These are phyloP conservation scores for Penicillium verhagenii DNA, from an alignment of 495 filamentous ascomycete species.

Conservation along the genomic window DNA sequence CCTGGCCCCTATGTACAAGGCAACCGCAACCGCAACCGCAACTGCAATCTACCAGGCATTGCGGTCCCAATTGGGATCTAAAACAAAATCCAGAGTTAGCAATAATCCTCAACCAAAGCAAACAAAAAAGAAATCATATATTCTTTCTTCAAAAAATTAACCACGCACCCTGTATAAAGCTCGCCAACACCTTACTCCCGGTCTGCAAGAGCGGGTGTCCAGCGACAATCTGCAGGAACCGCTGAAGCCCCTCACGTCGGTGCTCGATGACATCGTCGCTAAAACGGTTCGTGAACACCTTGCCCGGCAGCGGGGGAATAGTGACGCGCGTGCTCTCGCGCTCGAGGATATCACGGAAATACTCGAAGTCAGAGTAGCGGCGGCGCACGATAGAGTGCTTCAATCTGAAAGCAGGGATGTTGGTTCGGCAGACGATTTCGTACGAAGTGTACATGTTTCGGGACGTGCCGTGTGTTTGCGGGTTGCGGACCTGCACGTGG, in stretches of 20 bases:
- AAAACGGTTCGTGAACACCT: slow-evolving; percentile 98
- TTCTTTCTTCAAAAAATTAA: too few species aligned
- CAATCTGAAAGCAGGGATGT: slow-evolving; percentile 98
- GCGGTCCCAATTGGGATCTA: slow-evolving; percentile 40
- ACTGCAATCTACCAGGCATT: slow-evolving; percentile 37
- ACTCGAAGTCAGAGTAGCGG: slow-evolving; percentile 96
- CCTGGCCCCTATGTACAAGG: not conserved
- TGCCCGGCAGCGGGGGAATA: slow-evolving; percentile 92
- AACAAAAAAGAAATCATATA: slow-evolving; percentile 40
- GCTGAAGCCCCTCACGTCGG: slow-evolving; percentile 83
- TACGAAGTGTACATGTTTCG: slow-evolving; percentile 98
- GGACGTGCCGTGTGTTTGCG: slow-evolving; percentile 91
- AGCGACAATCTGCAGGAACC: slow-evolving; percentile 96
- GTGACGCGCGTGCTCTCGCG: slow-evolving; percentile 91
- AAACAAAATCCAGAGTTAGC: slow-evolving; percentile 4
- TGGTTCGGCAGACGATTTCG: slow-evolving; percentile 94
- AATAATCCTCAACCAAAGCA: not conserved
- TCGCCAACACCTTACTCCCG: slow-evolving; percentile 91
- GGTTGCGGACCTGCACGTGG: slow-evolving; percentile 74
- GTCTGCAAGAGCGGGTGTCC: slow-evolving; percentile 96
- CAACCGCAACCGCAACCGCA: not conserved
- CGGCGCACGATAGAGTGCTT: slow-evolving; percentile 81
- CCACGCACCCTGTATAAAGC: slow-evolving; percentile 96
- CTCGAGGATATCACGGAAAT: slow-evolving; percentile 97
- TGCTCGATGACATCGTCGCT: slow-evolving; percentile 98